Percentiles rank a stretch among this genome's conserved stretches.
Evolutionary conservation across 1,284 basidiomycete species (phyloP).

Genomic region (Anthracocystis walkeri): DNA sequence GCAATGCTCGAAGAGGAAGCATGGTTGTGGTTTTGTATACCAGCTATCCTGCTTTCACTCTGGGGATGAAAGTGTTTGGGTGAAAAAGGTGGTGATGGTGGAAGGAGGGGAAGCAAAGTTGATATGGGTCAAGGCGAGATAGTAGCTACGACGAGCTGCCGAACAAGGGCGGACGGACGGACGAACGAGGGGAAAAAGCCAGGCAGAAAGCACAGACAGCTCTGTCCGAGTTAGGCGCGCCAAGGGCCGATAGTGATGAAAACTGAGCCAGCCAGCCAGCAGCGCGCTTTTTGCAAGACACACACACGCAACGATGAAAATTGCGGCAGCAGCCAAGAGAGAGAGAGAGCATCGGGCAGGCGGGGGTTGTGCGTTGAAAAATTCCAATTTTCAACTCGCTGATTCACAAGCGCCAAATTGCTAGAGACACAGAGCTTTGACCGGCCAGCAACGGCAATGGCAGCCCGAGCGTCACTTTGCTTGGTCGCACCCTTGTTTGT

Average conservation of each 20-base stretch:
- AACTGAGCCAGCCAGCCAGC: conserved; percentile 17
- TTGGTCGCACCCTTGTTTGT: neutral
- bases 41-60: conserved; percentile 53
- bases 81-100: conserved; percentile 14
- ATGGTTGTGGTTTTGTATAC: conserved; percentile 45
- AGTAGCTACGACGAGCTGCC: conserved; percentile 12
- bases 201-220: neutral
- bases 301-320: neutral
- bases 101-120: conserved; percentile 7
- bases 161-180: neutral
- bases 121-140: conserved; percentile 8
- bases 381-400: conserved; percentile 13
- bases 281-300: conserved; percentile 18
- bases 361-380: conserved; percentile 6
- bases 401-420: conserved; percentile 22
- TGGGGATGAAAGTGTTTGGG: conserved; percentile 12
- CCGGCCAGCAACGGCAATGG: conserved; percentile 45
- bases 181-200: conserved; percentile 19
- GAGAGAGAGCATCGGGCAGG: conserved; percentile 13
- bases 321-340: conserved; percentile 6
- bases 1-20: conserved; percentile 57
- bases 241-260: conserved; percentile 40
- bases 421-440: conserved; percentile 9
- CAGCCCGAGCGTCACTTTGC: conserved; percentile 21
- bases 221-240: conserved; percentile 25